A percentile compares a stretch with the other conserved stretches of the same genome.
Conservation (phyloP, 202 grass and related monocot species). For the Setaria viridis region DNA sequence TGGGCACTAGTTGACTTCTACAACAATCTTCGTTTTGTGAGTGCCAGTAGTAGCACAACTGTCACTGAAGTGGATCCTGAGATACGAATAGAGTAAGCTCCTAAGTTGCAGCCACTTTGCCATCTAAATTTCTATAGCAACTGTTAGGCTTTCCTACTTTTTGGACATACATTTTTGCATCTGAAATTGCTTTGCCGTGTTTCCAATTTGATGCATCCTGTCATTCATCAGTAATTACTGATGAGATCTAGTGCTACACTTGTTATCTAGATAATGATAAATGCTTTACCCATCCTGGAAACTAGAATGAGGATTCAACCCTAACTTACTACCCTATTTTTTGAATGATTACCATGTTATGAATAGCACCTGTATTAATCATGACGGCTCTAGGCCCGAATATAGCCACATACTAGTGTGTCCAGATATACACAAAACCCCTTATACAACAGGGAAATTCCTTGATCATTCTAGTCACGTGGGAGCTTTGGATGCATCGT, state of each 20-base stretch:
- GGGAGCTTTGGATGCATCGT: not conserved
- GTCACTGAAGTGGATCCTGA: conserved; percentile 96
- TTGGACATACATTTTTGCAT: conserved; percentile 25
- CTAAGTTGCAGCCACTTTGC: conserved; percentile 32
- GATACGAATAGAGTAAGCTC: conserved; percentile 90
- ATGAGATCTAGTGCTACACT: conserved; percentile 12
- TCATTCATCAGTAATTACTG: conserved; percentile 26
- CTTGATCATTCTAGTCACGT: not conserved
- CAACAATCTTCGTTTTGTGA: conserved; percentile 74
- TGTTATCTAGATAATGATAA: conserved; percentile 12
- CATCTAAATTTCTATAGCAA: not conserved
- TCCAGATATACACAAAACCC: not conserved
- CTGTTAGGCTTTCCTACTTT: conserved; percentile 12
- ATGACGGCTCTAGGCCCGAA: no score
- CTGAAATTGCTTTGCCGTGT: conserved; percentile 25
- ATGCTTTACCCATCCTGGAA: conserved; percentile 22
- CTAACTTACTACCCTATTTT: not conserved
- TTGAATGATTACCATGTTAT: not conserved
- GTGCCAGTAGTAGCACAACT: conserved; percentile 58
- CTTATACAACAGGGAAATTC: not conserved
- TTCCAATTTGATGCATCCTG: conserved; percentile 14
- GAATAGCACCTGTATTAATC: not conserved
- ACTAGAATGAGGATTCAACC: not conserved
- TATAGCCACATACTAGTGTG: not conserved
- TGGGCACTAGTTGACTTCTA: conserved; percentile 96